Evolutionary conservation across 148 eudicot species (phyloP), one percentile per base, ranked within the genome.

Genomic region (Cornus controversa): DNA sequence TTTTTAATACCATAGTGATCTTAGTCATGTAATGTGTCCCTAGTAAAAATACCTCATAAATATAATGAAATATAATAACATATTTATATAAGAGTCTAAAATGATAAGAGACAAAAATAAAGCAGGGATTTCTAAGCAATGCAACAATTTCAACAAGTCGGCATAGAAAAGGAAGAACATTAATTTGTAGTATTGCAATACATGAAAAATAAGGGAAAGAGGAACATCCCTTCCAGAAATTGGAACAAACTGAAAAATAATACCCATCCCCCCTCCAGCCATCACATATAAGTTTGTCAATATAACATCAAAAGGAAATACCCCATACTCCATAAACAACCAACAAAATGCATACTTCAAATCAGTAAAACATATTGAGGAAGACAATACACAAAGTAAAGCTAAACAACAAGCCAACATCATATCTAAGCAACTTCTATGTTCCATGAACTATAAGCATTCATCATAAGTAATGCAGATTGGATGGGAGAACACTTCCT

Each of bases 371-470:
- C 40, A 58, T 58, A 18, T 77, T 69, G 36, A 62, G 14, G 20
- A 37, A 69, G 26, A 77, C 37, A 47, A 62, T 68, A 69, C 29
- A 14, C 20, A 18, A 60, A 60, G 24, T 18, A 6, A 60, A 60
- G 24, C 3, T 60, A 10, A 70, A 24, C 68, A 63, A 36, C 40
- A 37, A 58, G 67, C 67, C 23, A 69, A 58, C 57, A 69, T 69
- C 18, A 77, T 70, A 77, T 53, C 31, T 36, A 37, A 67, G 58
- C 58, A 69, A 54, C 23, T 31, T 34, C 54, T 77, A 77, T 37
- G 60, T 68, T 57, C 80, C 80, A 70, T 66, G 47, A 70, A 77
- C 68, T 77, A 77, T 77, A 69, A 53, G 70, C 80, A 77, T 58
- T 64, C 25, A 54, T 36, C 47, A 69, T 8, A 36, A 70, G 72